A percentile compares a stretch with the other conserved stretches of the same genome.
Evolutionary conservation across 352 stramenopile genomes (phyloP).

Genomic region (Globisporangium abappressorium): DNA sequence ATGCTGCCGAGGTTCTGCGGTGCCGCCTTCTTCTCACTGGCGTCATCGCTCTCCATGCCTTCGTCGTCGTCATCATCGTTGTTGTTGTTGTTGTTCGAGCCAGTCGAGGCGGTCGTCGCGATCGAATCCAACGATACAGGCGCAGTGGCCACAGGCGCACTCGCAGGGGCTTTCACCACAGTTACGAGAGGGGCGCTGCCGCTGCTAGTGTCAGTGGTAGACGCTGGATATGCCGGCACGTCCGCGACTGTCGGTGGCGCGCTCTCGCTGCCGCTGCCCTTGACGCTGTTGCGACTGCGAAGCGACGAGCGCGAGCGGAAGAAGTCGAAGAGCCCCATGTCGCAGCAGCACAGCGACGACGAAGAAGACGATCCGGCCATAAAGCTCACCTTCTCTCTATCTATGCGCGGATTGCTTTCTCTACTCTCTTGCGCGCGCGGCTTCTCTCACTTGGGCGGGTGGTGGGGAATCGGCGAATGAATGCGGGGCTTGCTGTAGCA

Average conservation of each 20-base stretch:
- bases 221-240: slow-evolving; percentile 4
- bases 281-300: slow-evolving; percentile 22
- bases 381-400: too few relatives aligned
- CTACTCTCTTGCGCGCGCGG: neutral
- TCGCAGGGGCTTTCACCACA: neutral
- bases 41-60: slow-evolving; percentile 14
- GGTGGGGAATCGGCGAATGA: slow-evolving; percentile 5
- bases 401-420: neutral
- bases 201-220: neutral
- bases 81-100: slow-evolving; percentile 36
- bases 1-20: slow-evolving; percentile 33
- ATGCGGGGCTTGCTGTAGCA: neutral
- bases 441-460: neutral
- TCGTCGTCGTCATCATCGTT: slow-evolving; percentile 26
- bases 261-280: slow-evolving; percentile 15
- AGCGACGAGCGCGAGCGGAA: slow-evolving; percentile 62
- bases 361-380: neutral
- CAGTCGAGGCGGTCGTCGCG: slow-evolving; percentile 33
- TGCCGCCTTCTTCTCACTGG: neutral
- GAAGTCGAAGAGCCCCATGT: slow-evolving; percentile 77
- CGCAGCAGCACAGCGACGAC: slow-evolving; percentile 15
- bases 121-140: slow-evolving; percentile 34
- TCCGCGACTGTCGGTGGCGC: neutral
- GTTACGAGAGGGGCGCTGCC: slow-evolving; percentile 24
- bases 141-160: neutral